Evolutionary conservation across 345 rosid species (phyloP), one percentile per base, ranked within the genome.

Genomic region (Zanthoxylum bungeanum): DNA sequence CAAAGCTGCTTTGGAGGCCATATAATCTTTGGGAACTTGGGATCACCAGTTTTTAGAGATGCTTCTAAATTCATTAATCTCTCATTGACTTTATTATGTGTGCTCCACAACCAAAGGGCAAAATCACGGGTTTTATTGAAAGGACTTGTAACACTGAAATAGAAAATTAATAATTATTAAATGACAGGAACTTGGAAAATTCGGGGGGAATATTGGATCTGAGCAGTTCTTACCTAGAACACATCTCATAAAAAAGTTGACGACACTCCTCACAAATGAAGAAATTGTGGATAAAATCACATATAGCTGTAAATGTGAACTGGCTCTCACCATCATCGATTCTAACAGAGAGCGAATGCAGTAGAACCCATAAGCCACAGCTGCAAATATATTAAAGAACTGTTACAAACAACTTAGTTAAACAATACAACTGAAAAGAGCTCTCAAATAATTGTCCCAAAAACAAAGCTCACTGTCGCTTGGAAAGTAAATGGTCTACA

Each of bases 1-100:
- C 97, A 93, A 64, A 93, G 94, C 82, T 91, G 97, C 78, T 77
- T 86, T 49, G 94, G 92, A 66, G 99, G 99, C 99, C 99, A 93
- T 59, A 88, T 77, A 30, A 87, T 80, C 81, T 92, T 95, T 33
- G 98, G 99, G 83, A 87, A 92, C 85, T 83, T 89, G 42, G 93
- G 98, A 71, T 95, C 99, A 6, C 77, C 96, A 25, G 94, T 91
- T 74, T 84, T 85, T 0, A 91, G 79, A 79, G 97, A 85, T 14
- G 85, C 91, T 81, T 95, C 98, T 53, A 83, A 91, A 71, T 88
- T 87, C 83, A 81, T 82, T 73, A 95, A 77, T 80, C 99, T 89
- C 75, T 84, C 85, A 22, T 91, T 95, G 36, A 95, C 98, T 79
- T 84, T 71, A 76, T 95, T 95, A 83, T 95, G 99, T 51, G 98